Conservation (phyloP, 495 filamentous ascomycete genomes). For the Chlorociboria aeruginascens region DNA sequence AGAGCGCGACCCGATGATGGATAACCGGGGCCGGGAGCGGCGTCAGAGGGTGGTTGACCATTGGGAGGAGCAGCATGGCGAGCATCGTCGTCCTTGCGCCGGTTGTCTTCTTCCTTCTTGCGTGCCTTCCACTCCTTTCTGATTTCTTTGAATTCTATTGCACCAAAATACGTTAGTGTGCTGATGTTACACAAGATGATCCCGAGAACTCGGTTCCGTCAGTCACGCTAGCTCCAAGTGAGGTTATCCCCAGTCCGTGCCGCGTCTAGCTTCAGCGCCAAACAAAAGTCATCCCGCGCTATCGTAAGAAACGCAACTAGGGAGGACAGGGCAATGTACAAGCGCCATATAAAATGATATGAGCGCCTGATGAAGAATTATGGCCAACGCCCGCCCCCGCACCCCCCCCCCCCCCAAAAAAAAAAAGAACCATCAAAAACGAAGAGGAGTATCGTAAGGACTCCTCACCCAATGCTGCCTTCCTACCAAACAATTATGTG, state of each 20-base stretch:
- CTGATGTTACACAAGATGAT: slow-evolving; percentile 18
- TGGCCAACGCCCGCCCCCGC: too few species aligned
- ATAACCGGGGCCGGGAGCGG: slow-evolving; percentile 49
- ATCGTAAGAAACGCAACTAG: slow-evolving; percentile 1
- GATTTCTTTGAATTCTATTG: slow-evolving; percentile 94
- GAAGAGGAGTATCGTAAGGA: slow-evolving; percentile 7
- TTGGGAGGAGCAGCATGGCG: slow-evolving; percentile 61
- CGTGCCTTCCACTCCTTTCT: slow-evolving; percentile 98
- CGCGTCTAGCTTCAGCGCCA: slow-evolving; percentile 14
- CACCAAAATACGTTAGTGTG: slow-evolving; percentile 23
- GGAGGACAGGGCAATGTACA: background rate
- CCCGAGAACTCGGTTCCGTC: slow-evolving; percentile 10
- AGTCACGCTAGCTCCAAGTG: slow-evolving; percentile 19
- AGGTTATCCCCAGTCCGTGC: slow-evolving; percentile 18
- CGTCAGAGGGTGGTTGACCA: slow-evolving; percentile 41
- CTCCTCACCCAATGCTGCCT: slow-evolving; percentile 9
- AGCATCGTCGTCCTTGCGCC: slow-evolving; percentile 85
- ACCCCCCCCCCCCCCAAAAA: too few species aligned
- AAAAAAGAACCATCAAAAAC: background rate
- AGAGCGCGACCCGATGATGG: slow-evolving; percentile 47
- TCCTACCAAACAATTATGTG: slow-evolving; percentile 1
- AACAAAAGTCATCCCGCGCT: slow-evolving; percentile 7
- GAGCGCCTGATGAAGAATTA: too few species aligned
- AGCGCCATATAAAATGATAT: background rate
- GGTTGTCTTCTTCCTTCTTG: slow-evolving; percentile 95